Evolutionary conservation across 139 green algal genomes (phyloP).

Genomic region (Dunaliella primolecta): DNA sequence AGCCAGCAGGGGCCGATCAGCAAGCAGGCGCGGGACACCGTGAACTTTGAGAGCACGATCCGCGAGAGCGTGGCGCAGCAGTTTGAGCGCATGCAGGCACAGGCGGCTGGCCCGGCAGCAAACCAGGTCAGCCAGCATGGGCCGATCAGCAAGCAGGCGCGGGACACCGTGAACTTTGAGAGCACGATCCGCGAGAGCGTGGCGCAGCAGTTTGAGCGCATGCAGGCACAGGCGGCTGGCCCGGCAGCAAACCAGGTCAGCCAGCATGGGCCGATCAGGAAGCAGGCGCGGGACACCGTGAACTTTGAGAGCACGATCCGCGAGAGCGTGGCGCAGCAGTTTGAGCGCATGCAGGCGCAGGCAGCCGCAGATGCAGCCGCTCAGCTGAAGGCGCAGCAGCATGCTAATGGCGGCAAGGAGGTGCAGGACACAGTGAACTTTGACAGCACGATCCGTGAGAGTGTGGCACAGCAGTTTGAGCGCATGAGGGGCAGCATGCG

Average conservation of each 20-base stretch:
- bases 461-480: neutral
- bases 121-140: neutral
- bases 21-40: neutral
- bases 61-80: neutral
- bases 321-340: neutral
- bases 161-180: neutral
- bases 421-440: neutral
- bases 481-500: too few species aligned
- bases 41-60: neutral
- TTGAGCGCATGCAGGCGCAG: too few species aligned
- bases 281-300: neutral
- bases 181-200: neutral
- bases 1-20: neutral
- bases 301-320: neutral
- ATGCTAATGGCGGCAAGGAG: neutral
- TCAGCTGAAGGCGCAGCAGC: neutral
- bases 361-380: too few species aligned
- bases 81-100: neutral
- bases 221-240: neutral
- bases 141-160: neutral
- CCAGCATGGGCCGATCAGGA: neutral
- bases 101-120: neutral
- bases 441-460: neutral
- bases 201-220: neutral
- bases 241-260: neutral